A percentile compares a stretch with the other conserved stretches of the same genome.
These are phyloP conservation scores for Eucalyptus sp. DNA, from an alignment of 345 rosid species.

Conservation along the genomic window DNA sequence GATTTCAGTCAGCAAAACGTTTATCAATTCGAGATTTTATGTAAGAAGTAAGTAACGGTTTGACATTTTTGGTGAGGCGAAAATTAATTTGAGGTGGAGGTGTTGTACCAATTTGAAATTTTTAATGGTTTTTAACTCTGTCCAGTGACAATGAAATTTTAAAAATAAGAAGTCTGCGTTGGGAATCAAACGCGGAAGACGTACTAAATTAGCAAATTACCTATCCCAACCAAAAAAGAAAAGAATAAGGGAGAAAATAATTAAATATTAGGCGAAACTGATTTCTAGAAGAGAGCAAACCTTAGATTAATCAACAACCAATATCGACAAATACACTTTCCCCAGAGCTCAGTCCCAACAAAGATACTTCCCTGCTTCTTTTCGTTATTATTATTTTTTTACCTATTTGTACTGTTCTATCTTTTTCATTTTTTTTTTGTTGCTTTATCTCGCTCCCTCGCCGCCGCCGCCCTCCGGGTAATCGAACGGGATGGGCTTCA, in stretches of 20 bases:
- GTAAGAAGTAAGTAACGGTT: background rate
- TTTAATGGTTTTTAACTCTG: background rate
- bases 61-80: background rate
- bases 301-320: background rate
- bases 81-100: background rate
- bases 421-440: background rate
- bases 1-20: background rate
- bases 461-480: constrained; percentile 17
- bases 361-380: background rate
- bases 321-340: background rate
- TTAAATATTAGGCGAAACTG: background rate
- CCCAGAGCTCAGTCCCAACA: background rate
- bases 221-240: background rate
- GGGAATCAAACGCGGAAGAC: background rate
- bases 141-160: background rate
- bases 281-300: background rate
- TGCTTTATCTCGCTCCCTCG: background rate
- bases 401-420: background rate
- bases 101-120: background rate
- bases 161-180: background rate
- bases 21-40: background rate
- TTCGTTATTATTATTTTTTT: background rate
- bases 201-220: background rate
- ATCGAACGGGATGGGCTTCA: constrained; percentile 58
- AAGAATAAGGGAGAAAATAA: background rate